These are phyloP conservation scores for Neofusicoccum cordaticola DNA, from an alignment of 2,329 filamentous ascomycete species.

Conservation along the genomic window DNA sequence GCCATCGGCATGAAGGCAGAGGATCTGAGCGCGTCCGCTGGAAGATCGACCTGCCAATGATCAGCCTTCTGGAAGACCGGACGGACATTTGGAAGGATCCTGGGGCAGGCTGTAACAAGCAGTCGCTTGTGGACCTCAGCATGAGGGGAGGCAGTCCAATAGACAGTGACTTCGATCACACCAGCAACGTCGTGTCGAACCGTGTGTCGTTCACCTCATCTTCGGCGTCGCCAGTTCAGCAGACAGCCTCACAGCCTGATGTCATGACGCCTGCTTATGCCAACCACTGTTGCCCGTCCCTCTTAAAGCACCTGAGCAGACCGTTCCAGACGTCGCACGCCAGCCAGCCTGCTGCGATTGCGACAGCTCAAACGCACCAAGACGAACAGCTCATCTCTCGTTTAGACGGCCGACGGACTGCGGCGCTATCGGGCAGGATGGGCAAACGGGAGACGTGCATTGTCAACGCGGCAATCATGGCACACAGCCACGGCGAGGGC, in stretches of 20 bases:
- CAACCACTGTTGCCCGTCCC: not conserved
- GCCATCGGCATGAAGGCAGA: constrained; percentile 68
- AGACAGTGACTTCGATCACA: constrained; percentile 25
- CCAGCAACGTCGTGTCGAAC: constrained; percentile 4
- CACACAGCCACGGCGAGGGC: constrained; percentile 53
- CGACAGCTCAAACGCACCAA: not conserved
- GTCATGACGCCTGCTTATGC: constrained; percentile 2
- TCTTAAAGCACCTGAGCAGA: not conserved
- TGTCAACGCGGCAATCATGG: constrained; percentile 75
- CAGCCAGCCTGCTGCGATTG: not conserved
- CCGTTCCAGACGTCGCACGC: not conserved
- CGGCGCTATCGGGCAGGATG: constrained; percentile 23
- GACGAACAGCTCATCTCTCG: constrained; percentile 16
- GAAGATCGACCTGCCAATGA: constrained; percentile 41
- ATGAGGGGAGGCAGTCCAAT: constrained; percentile 36
- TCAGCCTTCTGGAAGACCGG: constrained; percentile 44
- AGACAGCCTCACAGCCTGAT: constrained; percentile 7
- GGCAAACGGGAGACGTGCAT: constrained; percentile 68
- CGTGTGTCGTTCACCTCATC: not conserved
- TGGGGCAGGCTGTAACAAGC: constrained; percentile 56
- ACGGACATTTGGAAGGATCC: constrained; percentile 59
- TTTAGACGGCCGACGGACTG: constrained; percentile 21
- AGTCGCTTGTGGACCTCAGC: constrained; percentile 63
- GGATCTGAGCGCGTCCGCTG: constrained; percentile 64
- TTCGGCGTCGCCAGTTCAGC: constrained; percentile 7